phyloP scores from a whole-genome alignment of 345 rosid genomes.

The Camelina neglecta region DNA sequence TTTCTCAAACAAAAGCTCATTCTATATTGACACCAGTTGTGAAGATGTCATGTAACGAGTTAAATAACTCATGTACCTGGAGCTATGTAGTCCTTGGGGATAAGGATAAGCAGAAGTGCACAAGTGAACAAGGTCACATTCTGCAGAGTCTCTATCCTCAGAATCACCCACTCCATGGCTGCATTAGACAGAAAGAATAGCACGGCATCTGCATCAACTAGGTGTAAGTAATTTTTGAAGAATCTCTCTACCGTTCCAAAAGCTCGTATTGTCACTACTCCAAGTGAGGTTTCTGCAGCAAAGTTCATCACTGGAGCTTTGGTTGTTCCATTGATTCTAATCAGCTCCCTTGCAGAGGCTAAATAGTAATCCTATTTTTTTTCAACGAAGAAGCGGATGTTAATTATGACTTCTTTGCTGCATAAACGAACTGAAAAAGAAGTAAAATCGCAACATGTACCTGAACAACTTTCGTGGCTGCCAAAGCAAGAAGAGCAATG shows the following conservation, averaged over 20 bases:
- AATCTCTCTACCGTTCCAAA: constrained; percentile 68
- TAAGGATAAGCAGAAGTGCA: constrained; percentile 69
- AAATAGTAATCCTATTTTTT: constrained; percentile 64
- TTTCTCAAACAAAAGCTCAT: not conserved
- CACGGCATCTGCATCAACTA: constrained; percentile 72
- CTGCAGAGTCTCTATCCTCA: constrained; percentile 74
- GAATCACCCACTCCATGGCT: constrained; percentile 78
- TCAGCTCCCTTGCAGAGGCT: constrained; percentile 80
- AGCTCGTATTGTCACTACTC: constrained; percentile 81
- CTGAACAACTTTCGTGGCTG: constrained; percentile 64
- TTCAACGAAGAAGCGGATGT: constrained; percentile 5
- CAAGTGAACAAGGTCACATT: constrained; percentile 69
- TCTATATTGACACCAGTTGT: not conserved
- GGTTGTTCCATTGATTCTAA: constrained; percentile 88
- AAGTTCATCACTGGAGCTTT: constrained; percentile 94
- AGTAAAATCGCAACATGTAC: constrained; percentile 40
- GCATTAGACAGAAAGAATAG: constrained; percentile 83
- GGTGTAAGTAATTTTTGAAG: constrained; percentile 59
- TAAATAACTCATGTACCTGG: constrained; percentile 48
- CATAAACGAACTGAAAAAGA: not conserved
- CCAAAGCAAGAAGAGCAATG: constrained; percentile 59
- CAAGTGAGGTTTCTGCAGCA: constrained; percentile 88
- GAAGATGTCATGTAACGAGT: constrained; percentile 1
- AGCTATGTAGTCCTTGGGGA: constrained; percentile 66
- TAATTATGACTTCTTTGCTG: constrained; percentile 6